A percentile compares a stretch with the other conserved stretches of the same genome.
Evolutionary conservation across 768 basidiomycete genomes (phyloP).

Genomic region (Podaxis sp.): DNA sequence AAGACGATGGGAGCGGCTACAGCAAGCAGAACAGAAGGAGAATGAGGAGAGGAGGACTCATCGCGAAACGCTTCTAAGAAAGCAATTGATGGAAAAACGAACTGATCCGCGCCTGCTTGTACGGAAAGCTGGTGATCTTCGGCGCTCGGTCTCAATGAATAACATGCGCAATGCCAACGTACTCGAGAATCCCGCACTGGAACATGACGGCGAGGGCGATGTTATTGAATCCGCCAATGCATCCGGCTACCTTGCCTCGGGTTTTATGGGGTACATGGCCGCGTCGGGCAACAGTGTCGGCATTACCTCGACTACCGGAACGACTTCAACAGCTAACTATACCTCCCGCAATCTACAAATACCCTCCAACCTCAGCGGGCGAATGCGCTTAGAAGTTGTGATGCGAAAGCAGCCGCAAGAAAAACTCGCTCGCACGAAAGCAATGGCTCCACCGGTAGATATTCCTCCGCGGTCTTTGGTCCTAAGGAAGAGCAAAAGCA

Average conservation of each 20-base stretch:
- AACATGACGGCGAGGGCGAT: slow-evolving; percentile 21
- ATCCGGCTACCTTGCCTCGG: slow-evolving; percentile 69
- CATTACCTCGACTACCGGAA: slow-evolving; percentile 89
- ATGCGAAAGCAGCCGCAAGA: slow-evolving; percentile 48
- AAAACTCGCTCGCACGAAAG: slow-evolving; percentile 35
- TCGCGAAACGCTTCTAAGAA: slow-evolving; percentile 6
- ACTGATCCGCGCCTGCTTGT: neutral
- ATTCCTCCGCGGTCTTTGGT: slow-evolving; percentile 53
- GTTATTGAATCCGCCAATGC: slow-evolving; percentile 56
- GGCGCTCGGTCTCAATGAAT: slow-evolving; percentile 74
- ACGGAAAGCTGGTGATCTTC: slow-evolving; percentile 49
- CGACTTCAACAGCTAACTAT: slow-evolving; percentile 65
- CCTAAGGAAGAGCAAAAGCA: slow-evolving; percentile 78
- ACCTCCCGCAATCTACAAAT: slow-evolving; percentile 47
- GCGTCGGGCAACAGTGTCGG: slow-evolving; percentile 95
- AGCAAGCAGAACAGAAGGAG: slow-evolving; percentile 43
- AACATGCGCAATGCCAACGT: slow-evolving; percentile 52
- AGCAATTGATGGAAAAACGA: slow-evolving; percentile 6
- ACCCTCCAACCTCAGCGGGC: slow-evolving; percentile 52
- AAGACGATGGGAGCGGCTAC: slow-evolving; percentile 61
- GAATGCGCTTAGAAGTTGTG: slow-evolving; percentile 63
- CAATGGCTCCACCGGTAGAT: slow-evolving; percentile 70
- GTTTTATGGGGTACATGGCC: slow-evolving; percentile 63
- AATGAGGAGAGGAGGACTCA: slow-evolving; percentile 31
- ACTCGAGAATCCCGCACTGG: neutral